These are phyloP conservation scores for Logfia minima DNA, from an alignment of 129 eudicot genomes.

Conservation along the genomic window DNA sequence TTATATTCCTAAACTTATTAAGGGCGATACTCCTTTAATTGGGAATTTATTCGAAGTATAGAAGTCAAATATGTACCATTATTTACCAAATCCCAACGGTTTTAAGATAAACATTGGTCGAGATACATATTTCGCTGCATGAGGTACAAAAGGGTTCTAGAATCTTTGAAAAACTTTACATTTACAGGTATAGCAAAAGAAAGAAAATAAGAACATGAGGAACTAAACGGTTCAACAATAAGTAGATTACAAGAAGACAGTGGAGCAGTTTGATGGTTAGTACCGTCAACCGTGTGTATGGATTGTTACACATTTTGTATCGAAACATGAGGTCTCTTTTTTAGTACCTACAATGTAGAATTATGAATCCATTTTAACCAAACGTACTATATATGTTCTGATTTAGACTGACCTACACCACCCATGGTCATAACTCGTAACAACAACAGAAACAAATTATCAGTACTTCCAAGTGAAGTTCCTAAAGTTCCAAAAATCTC, in stretches of 20 bases:
- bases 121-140: slow-evolving; percentile 2
- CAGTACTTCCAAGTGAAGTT: neutral
- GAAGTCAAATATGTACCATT: neutral
- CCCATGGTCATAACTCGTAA: neutral
- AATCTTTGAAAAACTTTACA: neutral
- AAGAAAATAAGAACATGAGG: neutral
- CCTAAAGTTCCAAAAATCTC: too few relatives aligned
- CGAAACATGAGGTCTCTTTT: slow-evolving; percentile 5
- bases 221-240: slow-evolving; percentile 17
- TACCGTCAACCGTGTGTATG: slow-evolving; percentile 5
- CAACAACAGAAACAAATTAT: neutral
- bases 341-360: slow-evolving; percentile 2
- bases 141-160: neutral
- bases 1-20: too few relatives aligned
- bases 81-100: neutral
- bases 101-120: neutral
- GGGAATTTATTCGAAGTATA: neutral
- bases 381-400: neutral
- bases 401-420: neutral
- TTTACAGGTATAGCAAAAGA: neutral
- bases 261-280: slow-evolving; percentile 7
- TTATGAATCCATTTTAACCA: neutral
- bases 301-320: neutral
- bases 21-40: too few relatives aligned
- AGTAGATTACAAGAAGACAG: neutral